These are phyloP conservation scores for Suhomyces maxii DNA, from an alignment of 1,139 yeast species.

Conservation along the genomic window DNA sequence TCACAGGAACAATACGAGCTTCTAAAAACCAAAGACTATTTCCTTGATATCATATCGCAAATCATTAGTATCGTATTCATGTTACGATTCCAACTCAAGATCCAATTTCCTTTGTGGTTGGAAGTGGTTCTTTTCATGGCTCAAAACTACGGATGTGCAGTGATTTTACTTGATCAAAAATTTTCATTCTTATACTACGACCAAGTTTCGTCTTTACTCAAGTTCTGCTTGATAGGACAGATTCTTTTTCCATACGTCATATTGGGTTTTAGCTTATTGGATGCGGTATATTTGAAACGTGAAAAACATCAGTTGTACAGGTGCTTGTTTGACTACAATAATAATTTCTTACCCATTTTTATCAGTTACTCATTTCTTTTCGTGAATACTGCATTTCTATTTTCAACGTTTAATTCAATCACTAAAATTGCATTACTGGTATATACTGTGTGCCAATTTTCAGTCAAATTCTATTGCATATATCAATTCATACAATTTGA, in stretches of 20 bases:
- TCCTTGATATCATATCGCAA: slow-evolving; percentile 21
- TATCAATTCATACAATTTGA: slow-evolving; percentile 28
- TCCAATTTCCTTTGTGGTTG: slow-evolving; percentile 7
- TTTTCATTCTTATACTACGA: slow-evolving; percentile 12
- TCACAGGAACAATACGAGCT: slow-evolving; percentile 3
- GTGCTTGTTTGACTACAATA: slow-evolving; percentile 24
- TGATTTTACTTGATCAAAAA: slow-evolving; percentile 11
- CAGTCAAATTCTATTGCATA: slow-evolving; percentile 29
- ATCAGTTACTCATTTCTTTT: slow-evolving; percentile 29
- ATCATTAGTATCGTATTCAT: slow-evolving; percentile 24
- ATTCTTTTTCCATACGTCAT: slow-evolving; percentile 21
- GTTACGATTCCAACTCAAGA: slow-evolving; percentile 18
- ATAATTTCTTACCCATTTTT: slow-evolving; percentile 29
- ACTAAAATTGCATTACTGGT: slow-evolving; percentile 1
- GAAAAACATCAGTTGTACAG: not conserved
- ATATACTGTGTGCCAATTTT: slow-evolving; percentile 19
- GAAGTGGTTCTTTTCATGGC: slow-evolving; percentile 18
- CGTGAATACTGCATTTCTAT: slow-evolving; percentile 20
- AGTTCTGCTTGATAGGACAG: slow-evolving; percentile 16
- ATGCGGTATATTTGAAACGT: slow-evolving; percentile 1
- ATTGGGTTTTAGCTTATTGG: slow-evolving; percentile 15
- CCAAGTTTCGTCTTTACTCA: slow-evolving; percentile 8
- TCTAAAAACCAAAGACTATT: slow-evolving; percentile 12
- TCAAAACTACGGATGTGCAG: slow-evolving; percentile 18
- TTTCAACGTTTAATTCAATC: slow-evolving; percentile 4